Conservation (phyloP, 2,329 filamentous ascomycete genomes). For the Botrytis fabae region DNA sequence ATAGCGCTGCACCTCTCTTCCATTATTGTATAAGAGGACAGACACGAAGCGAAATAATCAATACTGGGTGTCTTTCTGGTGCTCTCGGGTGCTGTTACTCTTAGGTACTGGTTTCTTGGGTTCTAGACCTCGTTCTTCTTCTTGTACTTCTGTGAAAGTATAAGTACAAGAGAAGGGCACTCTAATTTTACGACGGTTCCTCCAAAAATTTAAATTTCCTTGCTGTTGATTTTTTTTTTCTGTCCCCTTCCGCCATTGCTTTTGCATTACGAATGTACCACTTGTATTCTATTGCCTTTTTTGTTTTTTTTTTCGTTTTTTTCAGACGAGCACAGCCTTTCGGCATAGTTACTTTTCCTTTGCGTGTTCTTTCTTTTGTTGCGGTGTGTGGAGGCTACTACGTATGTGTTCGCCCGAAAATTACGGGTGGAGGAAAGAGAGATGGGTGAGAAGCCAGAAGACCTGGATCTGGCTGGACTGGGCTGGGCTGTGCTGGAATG, state of each 20-base stretch:
- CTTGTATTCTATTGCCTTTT: conserved; percentile 20
- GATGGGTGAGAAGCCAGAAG: no score
- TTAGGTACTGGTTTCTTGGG: conserved; percentile 16
- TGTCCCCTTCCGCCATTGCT: not conserved
- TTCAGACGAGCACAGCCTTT: not conserved
- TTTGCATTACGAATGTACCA: conserved; percentile 1
- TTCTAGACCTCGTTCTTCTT: conserved; percentile 4
- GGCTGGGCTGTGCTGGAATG: not conserved
- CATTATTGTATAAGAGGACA: conserved; percentile 9
- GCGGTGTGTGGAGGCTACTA: not conserved
- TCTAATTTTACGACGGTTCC: conserved; percentile 12
- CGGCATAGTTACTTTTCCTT: not conserved
- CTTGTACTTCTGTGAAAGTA: not conserved
- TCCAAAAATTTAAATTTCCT: not conserved
- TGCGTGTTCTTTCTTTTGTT: conserved; percentile 8
- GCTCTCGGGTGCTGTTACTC: conserved; percentile 1
- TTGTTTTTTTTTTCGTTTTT: not conserved
- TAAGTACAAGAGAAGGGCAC: not conserved
- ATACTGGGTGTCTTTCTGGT: not conserved
- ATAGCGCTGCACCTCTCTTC: conserved; percentile 5
- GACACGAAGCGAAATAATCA: conserved; percentile 6
- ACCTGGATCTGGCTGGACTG: not conserved
- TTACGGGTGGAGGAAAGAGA: not conserved
- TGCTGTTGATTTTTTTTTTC: not conserved
- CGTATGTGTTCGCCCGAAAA: not conserved